Percentiles rank a stretch among this genome's conserved stretches.
These are phyloP conservation scores for Daphne laureola DNA, from an alignment of 441 rosid species.

Conservation along the genomic window DNA sequence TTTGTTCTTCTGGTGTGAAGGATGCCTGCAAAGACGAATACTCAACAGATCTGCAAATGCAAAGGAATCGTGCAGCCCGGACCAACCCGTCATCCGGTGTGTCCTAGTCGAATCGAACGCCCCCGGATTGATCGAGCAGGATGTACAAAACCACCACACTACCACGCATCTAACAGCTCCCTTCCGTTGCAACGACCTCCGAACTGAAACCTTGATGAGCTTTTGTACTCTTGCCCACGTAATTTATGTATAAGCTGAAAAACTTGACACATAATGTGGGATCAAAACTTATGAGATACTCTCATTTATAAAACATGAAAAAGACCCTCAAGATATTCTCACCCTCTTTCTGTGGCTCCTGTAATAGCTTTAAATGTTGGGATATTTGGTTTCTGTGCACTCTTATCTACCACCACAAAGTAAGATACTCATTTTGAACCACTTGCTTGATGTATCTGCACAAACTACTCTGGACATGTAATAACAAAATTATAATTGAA, in stretches of 20 bases:
- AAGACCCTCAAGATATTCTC: neutral
- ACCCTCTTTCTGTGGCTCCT: too few species aligned
- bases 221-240: constrained; percentile 17
- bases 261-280: constrained; percentile 12
- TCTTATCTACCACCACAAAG: too few species aligned
- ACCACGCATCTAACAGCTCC: constrained; percentile 2
- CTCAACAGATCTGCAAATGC: constrained; percentile 23
- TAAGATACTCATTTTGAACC: too few species aligned
- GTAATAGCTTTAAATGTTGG: too few species aligned
- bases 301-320: neutral
- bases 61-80: constrained; percentile 20
- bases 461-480: too few species aligned
- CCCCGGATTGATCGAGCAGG: constrained; percentile 8
- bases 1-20: constrained; percentile 25
- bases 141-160: constrained; percentile 5
- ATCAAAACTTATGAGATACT: constrained; percentile 9
- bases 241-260: constrained; percentile 19
- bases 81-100: constrained; percentile 30
- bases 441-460: too few species aligned
- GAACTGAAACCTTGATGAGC: constrained; percentile 19
- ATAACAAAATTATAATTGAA: too few species aligned
- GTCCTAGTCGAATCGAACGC: constrained; percentile 20
- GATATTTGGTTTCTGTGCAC: too few species aligned
- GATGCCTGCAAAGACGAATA: constrained; percentile 35
- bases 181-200: constrained; percentile 14